These are phyloP conservation scores for Paramecium primaurelia DNA, from an alignment of 73 alveolate genomes.

Conservation along the genomic window DNA sequence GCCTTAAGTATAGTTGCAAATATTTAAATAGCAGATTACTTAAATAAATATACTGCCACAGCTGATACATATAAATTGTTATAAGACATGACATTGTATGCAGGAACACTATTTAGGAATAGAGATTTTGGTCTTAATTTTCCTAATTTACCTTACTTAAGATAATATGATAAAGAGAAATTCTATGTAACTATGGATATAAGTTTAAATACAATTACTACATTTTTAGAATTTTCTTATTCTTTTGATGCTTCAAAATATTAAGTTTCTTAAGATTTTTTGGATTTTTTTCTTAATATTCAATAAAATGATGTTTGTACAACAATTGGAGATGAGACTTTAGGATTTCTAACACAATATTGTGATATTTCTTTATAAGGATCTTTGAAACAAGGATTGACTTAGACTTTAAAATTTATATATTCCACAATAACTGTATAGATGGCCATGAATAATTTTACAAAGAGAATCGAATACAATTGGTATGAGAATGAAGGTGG, in stretches of 20 bases:
- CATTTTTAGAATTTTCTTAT: background rate
- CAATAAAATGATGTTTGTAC: background rate
- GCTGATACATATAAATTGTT: conserved; percentile 18
- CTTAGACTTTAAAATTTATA: background rate
- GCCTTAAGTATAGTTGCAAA: background rate
- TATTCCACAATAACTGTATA: background rate
- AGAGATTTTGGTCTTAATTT: conserved; percentile 1
- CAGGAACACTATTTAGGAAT: background rate
- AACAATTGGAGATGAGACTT: background rate
- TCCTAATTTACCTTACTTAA: background rate
- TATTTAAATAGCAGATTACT: background rate
- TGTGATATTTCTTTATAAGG: background rate
- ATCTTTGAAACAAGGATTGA: background rate
- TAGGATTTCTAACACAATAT: background rate
- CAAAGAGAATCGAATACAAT: background rate
- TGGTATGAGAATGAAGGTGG: conserved; percentile 29
- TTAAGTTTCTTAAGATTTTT: background rate
- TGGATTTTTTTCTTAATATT: background rate
- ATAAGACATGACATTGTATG: background rate
- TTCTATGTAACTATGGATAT: background rate
- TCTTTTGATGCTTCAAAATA: background rate
- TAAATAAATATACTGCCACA: background rate
- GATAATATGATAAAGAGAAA: background rate
- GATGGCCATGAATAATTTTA: conserved; percentile 2
- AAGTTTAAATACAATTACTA: background rate